Base-by-base conservation (phyloP, 768 basidiomycete genomes). In the Lactarius hengduanensis region DNA sequence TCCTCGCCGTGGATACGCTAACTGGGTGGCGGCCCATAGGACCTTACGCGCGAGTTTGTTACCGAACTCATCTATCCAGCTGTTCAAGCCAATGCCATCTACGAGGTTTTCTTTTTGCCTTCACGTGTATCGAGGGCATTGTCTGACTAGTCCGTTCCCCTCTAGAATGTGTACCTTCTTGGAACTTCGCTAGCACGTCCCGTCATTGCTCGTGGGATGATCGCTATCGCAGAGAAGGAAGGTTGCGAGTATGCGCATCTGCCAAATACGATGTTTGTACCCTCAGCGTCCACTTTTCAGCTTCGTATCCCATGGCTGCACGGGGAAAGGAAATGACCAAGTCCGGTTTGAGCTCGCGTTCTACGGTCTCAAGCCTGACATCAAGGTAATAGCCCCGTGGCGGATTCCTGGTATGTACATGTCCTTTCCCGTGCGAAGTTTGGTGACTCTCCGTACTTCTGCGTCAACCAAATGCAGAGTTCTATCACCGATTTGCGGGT, bases 311-410 rank as follows among this genome's bases (percentile, higher is more conserved):
- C 97, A 98, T 78, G 97, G 97, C 30, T 99, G 97, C 84, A 99
- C 97, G 59, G 97, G 97, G 61, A 99, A 99, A 82, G 97, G 97
- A 61, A 99, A 99, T 77, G 97, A 99, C 78, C 97, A 99, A 79
- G 97, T 99, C 73, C 93, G 97, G 67, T 99, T 98, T 77, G 97
- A 99, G 76, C 88, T 98, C 63, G 95, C 97, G 0, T 99, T 99
- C 82, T 99, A 98, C 78, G 97, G 94, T 63, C 85, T 99, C 69
- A 95, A 97, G 77, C 96, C 97, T 54, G 92, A 95, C 72, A 98
- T 99, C 86, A 98, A 98, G 79, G 96, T 98, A 73, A 87, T 99
- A 74, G 96, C 97, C 18, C 97, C 97, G 57, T 99, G 97, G 97
- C 88, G 97, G 70, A 85, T 96, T 70, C 93, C 96, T 69, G 92